A percentile compares a stretch with the other conserved stretches of the same genome.
Conservation (phyloP, 2,329 filamentous ascomycete species). For the Septoria linicola region DNA sequence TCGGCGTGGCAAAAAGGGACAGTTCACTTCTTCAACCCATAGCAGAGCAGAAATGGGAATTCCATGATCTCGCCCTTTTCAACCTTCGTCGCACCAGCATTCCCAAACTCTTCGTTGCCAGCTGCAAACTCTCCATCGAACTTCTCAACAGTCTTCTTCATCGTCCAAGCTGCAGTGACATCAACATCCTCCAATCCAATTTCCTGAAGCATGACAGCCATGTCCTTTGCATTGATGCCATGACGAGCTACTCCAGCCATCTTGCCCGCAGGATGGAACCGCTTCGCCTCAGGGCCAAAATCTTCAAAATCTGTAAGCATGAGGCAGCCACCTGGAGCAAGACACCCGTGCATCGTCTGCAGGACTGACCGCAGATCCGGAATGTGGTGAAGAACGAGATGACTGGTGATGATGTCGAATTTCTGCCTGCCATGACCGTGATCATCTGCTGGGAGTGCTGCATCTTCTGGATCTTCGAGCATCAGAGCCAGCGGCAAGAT, state of each 20-base stretch:
- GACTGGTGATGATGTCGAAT: conserved; percentile 32
- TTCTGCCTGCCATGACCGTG: conserved; percentile 19
- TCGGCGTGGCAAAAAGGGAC: too few relatives aligned
- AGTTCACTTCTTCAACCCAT: conserved; percentile 20
- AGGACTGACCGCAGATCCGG: conserved; percentile 26
- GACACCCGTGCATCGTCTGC: conserved; percentile 28
- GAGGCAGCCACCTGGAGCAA: conserved; percentile 24
- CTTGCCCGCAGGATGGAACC: conserved; percentile 29
- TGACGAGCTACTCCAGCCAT: conserved; percentile 31
- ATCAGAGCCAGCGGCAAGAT: conserved; percentile 28
- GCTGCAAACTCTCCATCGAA: conserved; percentile 32
- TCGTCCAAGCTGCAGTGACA: conserved; percentile 28
- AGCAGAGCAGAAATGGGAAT: conserved; percentile 31
- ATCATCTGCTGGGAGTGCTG: conserved; percentile 19
- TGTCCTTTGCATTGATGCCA: conserved; percentile 27
- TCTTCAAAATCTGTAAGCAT: conserved; percentile 34
- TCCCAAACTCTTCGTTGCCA: background rate
- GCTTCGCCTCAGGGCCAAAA: conserved; percentile 28
- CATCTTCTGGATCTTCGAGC: conserved; percentile 30
- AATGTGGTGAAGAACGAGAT: conserved; percentile 33
- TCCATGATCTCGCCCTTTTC: conserved; percentile 27
- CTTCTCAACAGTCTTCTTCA: conserved; percentile 32
- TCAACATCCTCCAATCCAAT: conserved; percentile 28
- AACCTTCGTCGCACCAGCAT: conserved; percentile 10
- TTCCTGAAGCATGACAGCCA: conserved; percentile 23